These are phyloP conservation scores for Pueraria montana DNA, from an alignment of 306 rosid species.

Conservation along the genomic window DNA sequence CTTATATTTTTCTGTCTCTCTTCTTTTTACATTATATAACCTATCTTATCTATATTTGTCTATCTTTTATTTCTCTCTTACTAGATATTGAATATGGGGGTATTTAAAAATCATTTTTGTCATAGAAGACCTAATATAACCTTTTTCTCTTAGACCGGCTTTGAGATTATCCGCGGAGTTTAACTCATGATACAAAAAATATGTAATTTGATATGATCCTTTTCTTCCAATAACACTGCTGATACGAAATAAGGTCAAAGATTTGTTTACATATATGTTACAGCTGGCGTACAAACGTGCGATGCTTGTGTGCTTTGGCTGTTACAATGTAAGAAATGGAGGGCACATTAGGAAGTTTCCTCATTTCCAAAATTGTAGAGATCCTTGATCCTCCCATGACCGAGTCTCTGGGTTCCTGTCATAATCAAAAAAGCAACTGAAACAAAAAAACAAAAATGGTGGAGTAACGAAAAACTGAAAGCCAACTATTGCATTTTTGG, in stretches of 20 bases:
- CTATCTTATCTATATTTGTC: no score
- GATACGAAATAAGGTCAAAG: background rate
- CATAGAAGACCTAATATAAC: background rate
- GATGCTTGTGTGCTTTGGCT: slow-evolving; percentile 2
- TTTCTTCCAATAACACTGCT: background rate
- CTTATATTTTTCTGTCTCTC: no score
- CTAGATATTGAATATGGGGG: no score
- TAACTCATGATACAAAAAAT: background rate
- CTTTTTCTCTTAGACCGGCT: no score
- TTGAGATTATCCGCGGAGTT: background rate
- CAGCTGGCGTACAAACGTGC: slow-evolving; percentile 31
- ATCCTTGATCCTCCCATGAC: slow-evolving; percentile 53
- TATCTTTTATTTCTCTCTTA: no score
- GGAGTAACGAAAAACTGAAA: background rate
- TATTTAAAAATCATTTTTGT: background rate
- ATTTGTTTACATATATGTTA: background rate
- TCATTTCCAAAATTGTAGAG: slow-evolving; percentile 61
- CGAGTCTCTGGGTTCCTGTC: slow-evolving; percentile 59
- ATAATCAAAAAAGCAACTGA: slow-evolving; percentile 39
- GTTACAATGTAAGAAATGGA: background rate
- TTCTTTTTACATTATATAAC: no score
- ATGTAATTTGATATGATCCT: background rate
- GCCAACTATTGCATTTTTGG: background rate
- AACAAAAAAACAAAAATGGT: background rate
- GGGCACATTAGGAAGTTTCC: background rate